Percentiles rank a stretch among this genome's conserved stretches.
phyloP scores from a whole-genome alignment of 2,329 filamentous ascomycete genomes.

The Talaromyces sp. region DNA sequence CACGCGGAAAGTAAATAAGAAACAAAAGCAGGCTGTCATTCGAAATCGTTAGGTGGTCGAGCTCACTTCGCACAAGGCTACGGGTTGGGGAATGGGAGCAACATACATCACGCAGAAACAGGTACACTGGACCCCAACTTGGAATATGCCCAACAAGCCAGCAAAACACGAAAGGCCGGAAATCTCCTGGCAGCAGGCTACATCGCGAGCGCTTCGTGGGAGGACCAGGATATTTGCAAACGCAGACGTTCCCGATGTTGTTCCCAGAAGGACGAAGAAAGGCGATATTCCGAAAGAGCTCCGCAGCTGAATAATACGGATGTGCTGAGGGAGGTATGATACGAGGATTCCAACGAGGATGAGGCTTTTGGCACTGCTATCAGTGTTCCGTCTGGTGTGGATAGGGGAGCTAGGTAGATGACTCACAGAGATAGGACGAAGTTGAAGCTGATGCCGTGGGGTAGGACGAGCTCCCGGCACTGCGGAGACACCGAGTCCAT shows the following conservation, averaged over 20 bases:
- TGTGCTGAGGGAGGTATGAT: slow-evolving; percentile 92
- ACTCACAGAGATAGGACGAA: slow-evolving; percentile 51
- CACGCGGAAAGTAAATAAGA: slow-evolving; percentile 82
- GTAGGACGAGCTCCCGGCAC: slow-evolving; percentile 49
- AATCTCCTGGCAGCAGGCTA: slow-evolving; percentile 79
- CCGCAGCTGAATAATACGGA: slow-evolving; percentile 77
- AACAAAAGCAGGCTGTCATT: slow-evolving; percentile 75
- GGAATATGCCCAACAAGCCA: slow-evolving; percentile 79
- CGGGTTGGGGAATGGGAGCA: not conserved
- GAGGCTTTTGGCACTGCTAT: slow-evolving; percentile 41
- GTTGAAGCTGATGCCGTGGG: slow-evolving; percentile 48
- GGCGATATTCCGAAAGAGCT: slow-evolving; percentile 94
- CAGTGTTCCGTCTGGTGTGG: slow-evolving; percentile 6
- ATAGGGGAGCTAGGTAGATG: not conserved
- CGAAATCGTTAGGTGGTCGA: not conserved
- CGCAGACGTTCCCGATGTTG: slow-evolving; percentile 79
- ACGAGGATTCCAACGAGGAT: slow-evolving; percentile 83
- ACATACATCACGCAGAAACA: slow-evolving; percentile 84
- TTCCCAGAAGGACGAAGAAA: slow-evolving; percentile 90
- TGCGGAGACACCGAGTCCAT: slow-evolving; percentile 28
- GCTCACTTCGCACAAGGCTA: not conserved
- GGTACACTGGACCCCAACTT: slow-evolving; percentile 86
- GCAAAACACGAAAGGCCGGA: slow-evolving; percentile 78
- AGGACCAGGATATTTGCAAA: slow-evolving; percentile 90
- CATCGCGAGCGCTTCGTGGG: slow-evolving; percentile 74